Conservation (phyloP, 2,329 filamentous ascomycete genomes). For the Scedosporium minutisporum region DNA sequence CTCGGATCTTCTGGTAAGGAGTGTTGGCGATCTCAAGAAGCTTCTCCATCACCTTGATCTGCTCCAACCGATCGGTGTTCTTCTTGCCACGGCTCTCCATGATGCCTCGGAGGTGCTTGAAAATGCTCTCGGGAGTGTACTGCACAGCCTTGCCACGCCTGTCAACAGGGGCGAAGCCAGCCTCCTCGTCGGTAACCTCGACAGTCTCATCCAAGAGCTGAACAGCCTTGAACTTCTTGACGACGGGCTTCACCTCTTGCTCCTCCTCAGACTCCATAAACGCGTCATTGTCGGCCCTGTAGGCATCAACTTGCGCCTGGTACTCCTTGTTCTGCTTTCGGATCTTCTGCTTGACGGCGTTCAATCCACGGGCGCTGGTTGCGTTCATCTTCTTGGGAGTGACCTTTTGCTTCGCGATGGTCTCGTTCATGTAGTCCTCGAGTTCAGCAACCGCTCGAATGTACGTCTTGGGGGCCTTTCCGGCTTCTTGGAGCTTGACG, state of each 20-base stretch:
- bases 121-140: slow-evolving; percentile 94
- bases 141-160: slow-evolving; percentile 80
- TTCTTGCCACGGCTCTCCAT: slow-evolving; percentile 96
- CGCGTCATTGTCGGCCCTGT: slow-evolving; percentile 72
- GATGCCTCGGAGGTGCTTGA: slow-evolving; percentile 90
- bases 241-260: slow-evolving; percentile 37
- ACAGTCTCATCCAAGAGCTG: slow-evolving; percentile 32
- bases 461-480: slow-evolving; percentile 80
- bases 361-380: slow-evolving; percentile 84
- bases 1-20: slow-evolving; percentile 88
- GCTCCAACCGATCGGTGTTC: slow-evolving; percentile 90
- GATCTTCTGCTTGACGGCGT: slow-evolving; percentile 95
- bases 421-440: slow-evolving; percentile 90
- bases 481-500: slow-evolving; percentile 64
- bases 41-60: slow-evolving; percentile 97
- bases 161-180: slow-evolving; percentile 82
- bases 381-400: slow-evolving; percentile 98
- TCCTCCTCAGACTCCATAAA: slow-evolving; percentile 83
- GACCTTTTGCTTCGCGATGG: slow-evolving; percentile 90
- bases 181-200: slow-evolving; percentile 50
- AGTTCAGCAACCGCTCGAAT: slow-evolving; percentile 88
- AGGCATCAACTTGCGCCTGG: slow-evolving; percentile 76
- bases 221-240: slow-evolving; percentile 30
- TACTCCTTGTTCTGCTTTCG: slow-evolving; percentile 98
- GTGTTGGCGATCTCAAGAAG: slow-evolving; percentile 78